Base-by-base conservation (phyloP, 106 monocot genomes). In the Dendrobium catenatum region DNA sequence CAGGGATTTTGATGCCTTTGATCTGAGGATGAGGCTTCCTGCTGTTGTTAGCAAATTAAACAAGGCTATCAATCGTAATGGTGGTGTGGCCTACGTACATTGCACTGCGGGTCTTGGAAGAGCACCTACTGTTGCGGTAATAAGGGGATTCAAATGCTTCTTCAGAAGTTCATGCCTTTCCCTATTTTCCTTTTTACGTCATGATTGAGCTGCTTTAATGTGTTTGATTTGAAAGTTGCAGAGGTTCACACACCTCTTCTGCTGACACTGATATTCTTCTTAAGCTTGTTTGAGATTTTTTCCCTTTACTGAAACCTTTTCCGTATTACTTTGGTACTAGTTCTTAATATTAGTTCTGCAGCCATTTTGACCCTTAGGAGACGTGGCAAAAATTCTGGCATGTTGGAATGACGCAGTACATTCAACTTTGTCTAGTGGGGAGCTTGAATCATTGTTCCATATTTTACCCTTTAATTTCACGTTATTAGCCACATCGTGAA, bases 1-100 rank as follows among this genome's bases (percentile, higher is more conserved):
- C 81, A 95, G 95, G 88, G 99, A 99, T 83, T 99, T 99, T 91
- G 99, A 99, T 95, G 93, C 84, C 82, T 95, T 95, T 90, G 95
- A 99, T 95, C 82, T 99, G 87, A 90, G 99, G 85, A 87, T 91
- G 91, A 95, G 91, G 82, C 99, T 99, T 78, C 99, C 99, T 80
- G 85, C 85, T 83, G 99, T 93, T 19, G 85, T 99, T 54, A 86
- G 91, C 82, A 91, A 81, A 90, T 81, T 99, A 83, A 82, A 91
- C 80, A 90, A 90, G 82, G 82, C 85, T 78, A 80, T 93, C 78
- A 95, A 90, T 37, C 78, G 61, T 49, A 99, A 99, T 89, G 95
- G 99, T 86, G 99, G 99, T 79, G 84, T 99, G n/a, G 89, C 95
- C 43, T 99, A 99, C 37, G 78, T 99, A 27, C 99, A 99, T 86